Conservation (phyloP, 805 yeast genomes). For the Wickerhamomyces subpelliculosus region DNA sequence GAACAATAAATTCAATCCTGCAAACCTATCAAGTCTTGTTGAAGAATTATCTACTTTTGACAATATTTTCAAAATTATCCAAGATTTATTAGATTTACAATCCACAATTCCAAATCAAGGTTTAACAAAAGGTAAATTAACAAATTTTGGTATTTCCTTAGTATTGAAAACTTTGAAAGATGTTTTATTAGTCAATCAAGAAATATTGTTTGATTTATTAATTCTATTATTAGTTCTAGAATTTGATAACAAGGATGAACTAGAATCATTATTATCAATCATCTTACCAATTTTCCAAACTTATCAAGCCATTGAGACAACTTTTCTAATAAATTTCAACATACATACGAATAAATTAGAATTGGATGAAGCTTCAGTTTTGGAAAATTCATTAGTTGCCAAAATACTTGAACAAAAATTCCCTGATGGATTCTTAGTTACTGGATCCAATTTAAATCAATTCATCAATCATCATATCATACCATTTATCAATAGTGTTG, state of each 20-base stretch:
- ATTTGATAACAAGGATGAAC: slow-evolving; percentile 23
- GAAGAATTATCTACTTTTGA: slow-evolving; percentile 32
- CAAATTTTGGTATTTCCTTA: slow-evolving; percentile 15
- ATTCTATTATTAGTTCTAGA: slow-evolving; percentile 30
- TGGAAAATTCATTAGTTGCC: slow-evolving; percentile 7
- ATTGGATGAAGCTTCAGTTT: slow-evolving; percentile 12
- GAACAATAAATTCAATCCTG: slow-evolving; percentile 32
- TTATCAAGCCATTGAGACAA: slow-evolving; percentile 11
- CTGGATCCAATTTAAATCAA: slow-evolving; percentile 4
- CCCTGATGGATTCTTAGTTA: slow-evolving; percentile 11
- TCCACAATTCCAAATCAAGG: slow-evolving; percentile 3
- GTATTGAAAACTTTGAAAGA: slow-evolving; percentile 24
- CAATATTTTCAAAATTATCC: slow-evolving; percentile 28
- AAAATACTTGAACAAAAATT: slow-evolving; percentile 7
- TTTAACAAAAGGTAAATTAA: slow-evolving; percentile 15
- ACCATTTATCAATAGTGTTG: slow-evolving; percentile 13
- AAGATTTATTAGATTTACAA: slow-evolving; percentile 28
- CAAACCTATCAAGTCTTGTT: slow-evolving; percentile 31
- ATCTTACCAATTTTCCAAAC: slow-evolving; percentile 13
- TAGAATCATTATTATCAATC: slow-evolving; percentile 11
- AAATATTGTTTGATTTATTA: slow-evolving; percentile 26
- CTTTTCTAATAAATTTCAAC: slow-evolving; percentile 12
- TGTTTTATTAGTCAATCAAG: slow-evolving; percentile 21
- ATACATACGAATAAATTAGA: slow-evolving; percentile 6
- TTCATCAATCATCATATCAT: slow-evolving; percentile 10